phyloP scores from a whole-genome alignment of 768 basidiomycete genomes.

The Leccinum sublutescens region DNA sequence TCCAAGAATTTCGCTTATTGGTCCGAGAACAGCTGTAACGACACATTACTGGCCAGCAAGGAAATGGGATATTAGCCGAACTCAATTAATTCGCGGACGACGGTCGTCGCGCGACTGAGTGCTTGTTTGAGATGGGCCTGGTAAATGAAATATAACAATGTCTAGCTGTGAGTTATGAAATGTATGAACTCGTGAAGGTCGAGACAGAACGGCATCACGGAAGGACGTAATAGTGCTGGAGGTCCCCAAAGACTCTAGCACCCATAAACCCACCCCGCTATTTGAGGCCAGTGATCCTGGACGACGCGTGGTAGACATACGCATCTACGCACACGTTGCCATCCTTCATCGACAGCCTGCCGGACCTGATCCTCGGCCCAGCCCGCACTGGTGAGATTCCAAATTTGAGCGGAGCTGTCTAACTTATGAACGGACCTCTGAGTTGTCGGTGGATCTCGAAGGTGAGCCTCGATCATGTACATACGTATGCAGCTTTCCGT shows the following conservation, averaged over 20 bases:
- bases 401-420: slow-evolving; percentile 30
- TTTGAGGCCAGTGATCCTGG: slow-evolving; percentile 13
- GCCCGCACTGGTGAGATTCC: slow-evolving; percentile 26
- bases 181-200: slow-evolving; percentile 24
- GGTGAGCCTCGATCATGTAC: slow-evolving; percentile 25
- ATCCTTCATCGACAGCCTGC: slow-evolving; percentile 13
- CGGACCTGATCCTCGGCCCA: slow-evolving; percentile 36
- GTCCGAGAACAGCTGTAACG: slow-evolving; percentile 25
- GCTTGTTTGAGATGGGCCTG: slow-evolving; percentile 29
- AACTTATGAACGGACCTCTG: slow-evolving; percentile 31
- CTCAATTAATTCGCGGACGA: slow-evolving; percentile 33
- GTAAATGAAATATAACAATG: slow-evolving; percentile 32
- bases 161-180: slow-evolving; percentile 29
- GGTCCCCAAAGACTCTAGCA: slow-evolving; percentile 21
- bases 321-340: slow-evolving; percentile 26
- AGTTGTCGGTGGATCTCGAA: slow-evolving; percentile 28
- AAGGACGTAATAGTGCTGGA: slow-evolving; percentile 32
- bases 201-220: slow-evolving; percentile 25
- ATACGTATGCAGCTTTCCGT: slow-evolving; percentile 23
- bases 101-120: slow-evolving; percentile 25
- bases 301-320: slow-evolving; percentile 28
- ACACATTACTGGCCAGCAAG: slow-evolving; percentile 30
- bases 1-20: slow-evolving; percentile 33
- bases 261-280: slow-evolving; percentile 24
- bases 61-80: slow-evolving; percentile 30